Percentiles rank a stretch among this genome's conserved stretches.
Evolutionary conservation across 805 yeast species (phyloP).

Genomic region (Metschnikowia gelsemii): DNA sequence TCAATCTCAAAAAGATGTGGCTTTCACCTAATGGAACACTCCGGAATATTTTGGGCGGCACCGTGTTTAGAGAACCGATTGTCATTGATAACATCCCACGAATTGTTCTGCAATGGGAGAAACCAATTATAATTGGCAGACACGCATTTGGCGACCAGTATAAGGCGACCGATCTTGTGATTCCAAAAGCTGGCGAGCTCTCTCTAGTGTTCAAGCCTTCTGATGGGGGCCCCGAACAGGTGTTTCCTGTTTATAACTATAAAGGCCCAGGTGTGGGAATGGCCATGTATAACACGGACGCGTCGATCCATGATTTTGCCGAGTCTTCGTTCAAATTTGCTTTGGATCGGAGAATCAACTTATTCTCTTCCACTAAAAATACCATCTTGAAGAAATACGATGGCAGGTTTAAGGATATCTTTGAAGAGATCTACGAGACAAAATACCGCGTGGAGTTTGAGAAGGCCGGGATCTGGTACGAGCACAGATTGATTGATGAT

Average conservation of each 20-base stretch:
- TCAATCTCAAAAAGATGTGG: slow-evolving; percentile 77
- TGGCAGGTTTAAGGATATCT: slow-evolving; percentile 79
- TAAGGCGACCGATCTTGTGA: slow-evolving; percentile 71
- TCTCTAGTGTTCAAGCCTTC: slow-evolving; percentile 67
- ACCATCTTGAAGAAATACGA: slow-evolving; percentile 80
- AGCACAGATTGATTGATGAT: slow-evolving; percentile 81
- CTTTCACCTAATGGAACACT: slow-evolving; percentile 83
- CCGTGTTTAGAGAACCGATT: slow-evolving; percentile 83
- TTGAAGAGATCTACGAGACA: slow-evolving; percentile 62
- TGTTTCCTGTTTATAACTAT: slow-evolving; percentile 58
- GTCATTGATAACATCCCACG: slow-evolving; percentile 77
- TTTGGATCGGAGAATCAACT: slow-evolving; percentile 57
- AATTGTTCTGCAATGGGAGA: slow-evolving; percentile 75
- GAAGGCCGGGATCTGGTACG: slow-evolving; percentile 62
- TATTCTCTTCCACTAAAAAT: slow-evolving; percentile 73
- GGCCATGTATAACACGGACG: slow-evolving; percentile 83
- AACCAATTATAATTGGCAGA: slow-evolving; percentile 82
- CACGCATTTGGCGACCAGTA: slow-evolving; percentile 86
- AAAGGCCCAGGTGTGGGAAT: slow-evolving; percentile 71
- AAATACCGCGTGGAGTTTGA: slow-evolving; percentile 60
- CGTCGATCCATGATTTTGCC: slow-evolving; percentile 73
- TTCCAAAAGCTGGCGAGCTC: slow-evolving; percentile 65
- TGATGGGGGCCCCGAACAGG: slow-evolving; percentile 49
- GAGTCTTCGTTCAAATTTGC: slow-evolving; percentile 79
- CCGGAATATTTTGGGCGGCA: slow-evolving; percentile 77